Evolutionary conservation across 1,284 basidiomycete genomes (phyloP), one percentile per base, ranked within the genome.

Genomic region (Veloboletus limbatus): DNA sequence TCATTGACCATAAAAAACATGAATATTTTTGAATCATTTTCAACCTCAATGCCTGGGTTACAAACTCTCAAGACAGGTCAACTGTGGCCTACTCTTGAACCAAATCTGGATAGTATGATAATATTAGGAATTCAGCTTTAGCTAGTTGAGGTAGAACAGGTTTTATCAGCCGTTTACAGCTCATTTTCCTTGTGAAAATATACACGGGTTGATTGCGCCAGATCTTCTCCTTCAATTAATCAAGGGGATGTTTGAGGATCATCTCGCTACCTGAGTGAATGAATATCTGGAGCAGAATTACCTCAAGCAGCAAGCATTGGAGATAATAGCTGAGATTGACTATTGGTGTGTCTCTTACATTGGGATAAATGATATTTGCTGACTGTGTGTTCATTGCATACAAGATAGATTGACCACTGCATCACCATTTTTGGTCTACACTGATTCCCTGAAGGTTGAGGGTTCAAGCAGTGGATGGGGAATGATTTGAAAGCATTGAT

Each of bases 401-500:
- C n/a, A n/a, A n/a, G n/a, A 13, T 6, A 48, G 47, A 11, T 47
- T 55, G 35, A 27, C 45, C 3, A 22, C 43, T 10, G 30, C 22
- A 9, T 45, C 48, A 2, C 18, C 38, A 2, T 54, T 53, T 18
- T 26, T 26, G 46, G 48, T 1, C 17, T 54, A 1, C 8, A 31
- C 2, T 3, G 36, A 8, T 54, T 52, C 20, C 45, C 52, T 18
- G n/a, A 54, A 9, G 50, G 52, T 2, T 18, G 37, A 11, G 13
- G 28, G 1, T 54, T 54, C 22, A 51, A 43, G 10, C 45, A 54
- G 11, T 54, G 52, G 53, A 54, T 41, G 1, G 39, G 48, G 1
- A 33, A 54, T 16, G 43, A 51, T 34, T 54, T 48, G 4, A 54
- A 54, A 17, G 52, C 45, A 11, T 22, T 54, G 16, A 54, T 54